phyloP scores from a whole-genome alignment of 208 protist genomes.

The Porcisia hertigi region DNA sequence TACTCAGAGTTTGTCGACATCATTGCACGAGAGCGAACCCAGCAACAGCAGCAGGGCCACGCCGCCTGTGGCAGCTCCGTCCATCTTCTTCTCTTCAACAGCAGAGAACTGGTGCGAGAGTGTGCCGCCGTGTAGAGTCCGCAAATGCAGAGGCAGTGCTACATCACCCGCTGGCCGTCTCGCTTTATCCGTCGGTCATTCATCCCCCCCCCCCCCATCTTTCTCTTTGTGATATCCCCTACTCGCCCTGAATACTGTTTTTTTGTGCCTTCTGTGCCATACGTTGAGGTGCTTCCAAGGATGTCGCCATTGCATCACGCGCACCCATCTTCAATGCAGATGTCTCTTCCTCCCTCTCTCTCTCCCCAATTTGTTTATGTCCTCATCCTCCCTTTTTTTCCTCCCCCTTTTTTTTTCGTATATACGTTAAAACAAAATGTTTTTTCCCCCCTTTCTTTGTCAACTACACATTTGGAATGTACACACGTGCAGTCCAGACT shows the following conservation, averaged over 20 bases:
- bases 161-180: neutral
- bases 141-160: neutral
- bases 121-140: neutral
- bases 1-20: slow-evolving; percentile 31
- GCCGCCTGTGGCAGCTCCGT: slow-evolving; percentile 2
- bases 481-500: neutral
- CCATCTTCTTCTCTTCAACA: slow-evolving; percentile 27
- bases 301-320: neutral
- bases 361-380: neutral
- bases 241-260: neutral
- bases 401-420: no score
- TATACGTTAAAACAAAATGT: no score
- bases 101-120: slow-evolving; percentile 5
- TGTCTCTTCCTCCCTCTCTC: neutral
- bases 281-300: neutral
- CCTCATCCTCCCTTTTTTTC: no score
- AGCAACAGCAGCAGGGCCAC: neutral
- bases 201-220: neutral
- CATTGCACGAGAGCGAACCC: slow-evolving; percentile 11
- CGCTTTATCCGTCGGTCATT: neutral
- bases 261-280: neutral
- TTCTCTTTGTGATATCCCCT: neutral
- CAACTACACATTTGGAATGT: neutral
- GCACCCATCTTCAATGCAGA: neutral
- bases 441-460: neutral